Percentiles rank a stretch among this genome's conserved stretches.
Evolutionary conservation across 371 early-diverging fungal genomes (phyloP).

Genomic region (Mucor irregularis): DNA sequence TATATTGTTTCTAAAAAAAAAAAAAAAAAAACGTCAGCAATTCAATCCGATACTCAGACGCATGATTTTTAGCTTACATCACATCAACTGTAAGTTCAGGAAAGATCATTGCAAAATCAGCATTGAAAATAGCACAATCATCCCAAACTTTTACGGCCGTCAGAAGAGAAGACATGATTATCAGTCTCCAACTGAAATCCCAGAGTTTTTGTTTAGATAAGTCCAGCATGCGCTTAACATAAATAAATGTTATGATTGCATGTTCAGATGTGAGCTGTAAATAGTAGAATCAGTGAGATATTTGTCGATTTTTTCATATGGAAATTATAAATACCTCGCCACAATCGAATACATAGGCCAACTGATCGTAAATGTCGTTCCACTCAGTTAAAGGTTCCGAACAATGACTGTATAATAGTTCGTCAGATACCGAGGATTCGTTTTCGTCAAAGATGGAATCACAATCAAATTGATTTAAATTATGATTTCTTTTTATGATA

Average conservation of each 20-base stretch:
- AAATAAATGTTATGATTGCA: conserved; percentile 73
- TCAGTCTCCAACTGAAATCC: conserved; percentile 73
- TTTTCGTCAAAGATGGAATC: conserved; percentile 28
- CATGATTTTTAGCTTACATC: conserved; percentile 21
- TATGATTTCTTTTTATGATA: conserved; percentile 38
- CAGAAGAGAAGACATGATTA: conserved; percentile 68
- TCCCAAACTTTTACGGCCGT: conserved; percentile 87
- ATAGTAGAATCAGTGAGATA: neutral
- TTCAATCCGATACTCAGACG: too few species aligned
- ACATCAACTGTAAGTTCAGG: conserved; percentile 43
- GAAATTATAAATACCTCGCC: conserved; percentile 41
- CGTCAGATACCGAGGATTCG: conserved; percentile 12
- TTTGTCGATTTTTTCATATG: neutral
- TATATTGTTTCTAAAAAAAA: conserved; percentile 15
- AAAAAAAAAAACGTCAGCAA: neutral
- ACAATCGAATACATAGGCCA: conserved; percentile 53
- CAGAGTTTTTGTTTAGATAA: conserved; percentile 63
- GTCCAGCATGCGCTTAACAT: conserved; percentile 70
- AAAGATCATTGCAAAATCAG: conserved; percentile 79
- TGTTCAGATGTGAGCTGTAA: conserved; percentile 65
- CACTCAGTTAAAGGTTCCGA: conserved; percentile 33
- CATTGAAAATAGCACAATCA: conserved; percentile 86
- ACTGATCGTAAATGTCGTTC: conserved; percentile 39
- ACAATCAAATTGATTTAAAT: conserved; percentile 21
- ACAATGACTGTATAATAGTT: conserved; percentile 1